Conservation (phyloP, 192 early-diverging fungal genomes). For the Dissophora ornata region DNA sequence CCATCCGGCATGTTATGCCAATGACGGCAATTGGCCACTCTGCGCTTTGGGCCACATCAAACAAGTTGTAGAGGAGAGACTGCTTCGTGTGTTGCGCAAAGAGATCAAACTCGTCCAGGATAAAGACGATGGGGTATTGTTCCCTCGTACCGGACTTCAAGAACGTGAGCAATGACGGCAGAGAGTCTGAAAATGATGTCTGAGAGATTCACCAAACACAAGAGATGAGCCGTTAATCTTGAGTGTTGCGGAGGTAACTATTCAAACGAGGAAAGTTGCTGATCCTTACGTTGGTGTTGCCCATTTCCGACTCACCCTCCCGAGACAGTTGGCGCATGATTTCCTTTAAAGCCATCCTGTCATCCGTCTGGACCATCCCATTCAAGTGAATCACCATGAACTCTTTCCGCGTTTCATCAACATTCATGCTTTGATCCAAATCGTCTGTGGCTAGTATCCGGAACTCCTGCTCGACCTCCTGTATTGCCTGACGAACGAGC, state of each 20-base stretch:
- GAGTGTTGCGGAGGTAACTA: no score
- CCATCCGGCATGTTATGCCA: slow-evolving; percentile 82
- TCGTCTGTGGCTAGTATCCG: neutral
- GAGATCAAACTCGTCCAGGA: slow-evolving; percentile 94
- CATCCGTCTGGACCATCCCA: slow-evolving; percentile 84
- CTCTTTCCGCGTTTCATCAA: slow-evolving; percentile 29
- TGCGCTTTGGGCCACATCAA: slow-evolving; percentile 89
- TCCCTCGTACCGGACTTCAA: slow-evolving; percentile 66
- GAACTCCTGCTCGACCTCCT: slow-evolving; percentile 42
- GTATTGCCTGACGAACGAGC: slow-evolving; percentile 57
- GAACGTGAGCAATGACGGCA: slow-evolving; percentile 71
- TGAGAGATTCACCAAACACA: slow-evolving; percentile 5
- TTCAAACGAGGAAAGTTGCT: no score
- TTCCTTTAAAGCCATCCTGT: slow-evolving; percentile 82
- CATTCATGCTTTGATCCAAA: slow-evolving; percentile 19
- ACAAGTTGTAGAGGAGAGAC: slow-evolving; percentile 91
- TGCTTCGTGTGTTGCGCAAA: slow-evolving; percentile 95
- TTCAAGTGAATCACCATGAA: slow-evolving; percentile 80
- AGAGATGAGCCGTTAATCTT: no score
- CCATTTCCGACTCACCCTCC: slow-evolving; percentile 67
- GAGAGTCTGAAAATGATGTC: slow-evolving; percentile 78
- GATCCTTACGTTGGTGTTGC: slow-evolving; percentile 55
- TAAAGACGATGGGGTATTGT: slow-evolving; percentile 80
- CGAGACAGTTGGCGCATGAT: slow-evolving; percentile 82
- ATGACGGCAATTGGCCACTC: slow-evolving; percentile 89